These are phyloP conservation scores for Trametes polyzona DNA, from an alignment of 1,284 basidiomycete species.

Conservation along the genomic window DNA sequence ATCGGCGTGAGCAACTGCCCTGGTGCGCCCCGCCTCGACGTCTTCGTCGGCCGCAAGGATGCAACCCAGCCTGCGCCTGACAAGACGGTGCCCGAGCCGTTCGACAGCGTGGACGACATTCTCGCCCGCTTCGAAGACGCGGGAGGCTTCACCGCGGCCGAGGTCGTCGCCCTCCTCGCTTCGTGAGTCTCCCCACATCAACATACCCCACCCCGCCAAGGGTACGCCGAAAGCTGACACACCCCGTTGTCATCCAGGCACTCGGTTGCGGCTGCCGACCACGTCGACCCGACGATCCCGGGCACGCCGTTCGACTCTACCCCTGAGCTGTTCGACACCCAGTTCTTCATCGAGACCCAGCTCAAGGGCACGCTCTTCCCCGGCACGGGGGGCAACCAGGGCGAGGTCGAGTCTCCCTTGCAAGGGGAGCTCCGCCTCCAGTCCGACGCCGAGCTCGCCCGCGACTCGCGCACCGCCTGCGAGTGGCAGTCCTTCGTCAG, in stretches of 20 bases:
- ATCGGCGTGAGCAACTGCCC: constrained; percentile 34
- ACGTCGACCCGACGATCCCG: constrained; percentile 23
- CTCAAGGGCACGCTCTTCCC: constrained; percentile 30
- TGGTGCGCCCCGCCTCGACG: constrained; percentile 27
- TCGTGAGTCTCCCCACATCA: neutral
- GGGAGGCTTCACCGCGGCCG: constrained; percentile 17
- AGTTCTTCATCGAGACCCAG: constrained; percentile 25
- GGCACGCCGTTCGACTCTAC: constrained; percentile 25
- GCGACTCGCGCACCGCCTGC: constrained; percentile 29
- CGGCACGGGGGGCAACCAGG: constrained; percentile 17
- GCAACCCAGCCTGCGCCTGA: constrained; percentile 31
- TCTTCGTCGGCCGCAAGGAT: constrained; percentile 17
- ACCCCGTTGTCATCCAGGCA: neutral
- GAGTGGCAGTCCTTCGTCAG: constrained; percentile 31
- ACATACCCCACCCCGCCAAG: no score
- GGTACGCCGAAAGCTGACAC: no score
- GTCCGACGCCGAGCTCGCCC: constrained; percentile 25
- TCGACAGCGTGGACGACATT: constrained; percentile 14
- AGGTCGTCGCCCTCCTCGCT: constrained; percentile 23
- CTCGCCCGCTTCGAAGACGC: constrained; percentile 15
- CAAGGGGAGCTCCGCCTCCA: constrained; percentile 14
- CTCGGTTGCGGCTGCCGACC: constrained; percentile 21
- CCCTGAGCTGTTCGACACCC: constrained; percentile 20
- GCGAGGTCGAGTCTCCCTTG: constrained; percentile 13
- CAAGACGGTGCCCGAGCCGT: constrained; percentile 29